phyloP scores from a whole-genome alignment of 768 basidiomycete genomes.

The Pleurotus pulmonarius region DNA sequence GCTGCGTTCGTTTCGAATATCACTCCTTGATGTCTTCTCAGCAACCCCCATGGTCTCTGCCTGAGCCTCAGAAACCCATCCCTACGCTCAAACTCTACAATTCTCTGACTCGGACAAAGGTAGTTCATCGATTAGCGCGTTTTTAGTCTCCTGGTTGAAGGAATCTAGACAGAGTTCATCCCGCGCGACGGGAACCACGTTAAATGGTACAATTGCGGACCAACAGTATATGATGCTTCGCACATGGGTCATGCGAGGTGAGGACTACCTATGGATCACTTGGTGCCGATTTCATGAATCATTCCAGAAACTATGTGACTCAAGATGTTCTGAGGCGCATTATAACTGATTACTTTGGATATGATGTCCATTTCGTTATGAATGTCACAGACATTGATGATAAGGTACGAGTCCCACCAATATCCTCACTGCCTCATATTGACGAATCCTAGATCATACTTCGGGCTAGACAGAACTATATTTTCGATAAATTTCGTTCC shows the following conservation, averaged over 20 bases:
- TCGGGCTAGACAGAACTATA: constrained; percentile 78
- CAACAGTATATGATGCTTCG: constrained; percentile 96
- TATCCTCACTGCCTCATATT: background rate
- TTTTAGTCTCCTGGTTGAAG: constrained; percentile 7
- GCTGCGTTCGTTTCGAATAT: background rate
- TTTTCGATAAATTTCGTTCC: constrained; percentile 58
- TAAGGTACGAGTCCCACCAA: constrained; percentile 58
- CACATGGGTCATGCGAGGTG: constrained; percentile 99
- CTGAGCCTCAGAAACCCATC: constrained; percentile 38
- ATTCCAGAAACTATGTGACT: constrained; percentile 87
- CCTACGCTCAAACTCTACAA: constrained; percentile 86
- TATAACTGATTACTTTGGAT: constrained; percentile 93
- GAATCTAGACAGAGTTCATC: constrained; percentile 67
- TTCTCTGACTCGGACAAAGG: constrained; percentile 89
- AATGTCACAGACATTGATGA: constrained; percentile 99
- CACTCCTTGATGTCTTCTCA: constrained; percentile 47
- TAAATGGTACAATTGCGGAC: constrained; percentile 99
- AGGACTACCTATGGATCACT: constrained; percentile 10
- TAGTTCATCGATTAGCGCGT: constrained; percentile 25
- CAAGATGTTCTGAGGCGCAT: constrained; percentile 91
- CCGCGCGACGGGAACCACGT: constrained; percentile 66
- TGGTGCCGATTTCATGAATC: constrained; percentile 1
- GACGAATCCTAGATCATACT: constrained; percentile 72
- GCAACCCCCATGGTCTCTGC: constrained; percentile 59
- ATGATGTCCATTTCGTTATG: constrained; percentile 98